A percentile compares a stretch with the other conserved stretches of the same genome.
phyloP scores from a whole-genome alignment of 2,329 filamentous ascomycete genomes.

The Diplodia intermedia region DNA sequence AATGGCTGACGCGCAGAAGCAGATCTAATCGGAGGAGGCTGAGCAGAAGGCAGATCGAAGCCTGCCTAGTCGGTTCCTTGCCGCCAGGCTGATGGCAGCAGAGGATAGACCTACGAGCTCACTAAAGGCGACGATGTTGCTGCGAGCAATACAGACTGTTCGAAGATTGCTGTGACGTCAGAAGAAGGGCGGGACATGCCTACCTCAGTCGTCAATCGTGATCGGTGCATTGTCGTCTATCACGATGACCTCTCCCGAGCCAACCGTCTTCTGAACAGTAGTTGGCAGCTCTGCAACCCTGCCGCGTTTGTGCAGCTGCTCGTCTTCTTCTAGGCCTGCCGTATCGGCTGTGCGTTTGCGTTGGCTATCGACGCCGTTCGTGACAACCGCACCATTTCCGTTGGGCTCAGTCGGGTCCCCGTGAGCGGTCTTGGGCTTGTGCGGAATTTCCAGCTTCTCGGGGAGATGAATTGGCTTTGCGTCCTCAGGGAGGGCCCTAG shows the following conservation, averaged over 20 bases:
- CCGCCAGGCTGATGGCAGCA: neutral
- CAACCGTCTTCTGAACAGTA: constrained; percentile 40
- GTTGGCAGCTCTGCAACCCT: constrained; percentile 46
- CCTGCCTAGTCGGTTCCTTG: neutral
- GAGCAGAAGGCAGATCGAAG: constrained; percentile 13
- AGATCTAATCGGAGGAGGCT: constrained; percentile 23
- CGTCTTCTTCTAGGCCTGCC: constrained; percentile 49
- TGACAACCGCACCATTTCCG: constrained; percentile 40
- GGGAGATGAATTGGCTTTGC: constrained; percentile 64
- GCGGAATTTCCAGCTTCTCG: constrained; percentile 55
- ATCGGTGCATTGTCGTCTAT: constrained; percentile 47
- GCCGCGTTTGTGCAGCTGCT: constrained; percentile 48
- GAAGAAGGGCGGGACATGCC: constrained; percentile 5
- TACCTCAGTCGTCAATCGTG: constrained; percentile 42
- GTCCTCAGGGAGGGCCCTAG: constrained; percentile 42
- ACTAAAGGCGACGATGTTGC: constrained; percentile 6
- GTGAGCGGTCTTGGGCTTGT: constrained; percentile 51
- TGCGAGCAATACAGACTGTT: neutral
- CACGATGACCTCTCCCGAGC: constrained; percentile 44
- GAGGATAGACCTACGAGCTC: constrained; percentile 11
- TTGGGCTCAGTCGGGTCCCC: constrained; percentile 37
- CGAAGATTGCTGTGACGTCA: constrained; percentile 9
- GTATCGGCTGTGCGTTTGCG: constrained; percentile 57
- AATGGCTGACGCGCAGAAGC: constrained; percentile 12
- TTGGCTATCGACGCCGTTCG: constrained; percentile 46